Evolutionary conservation across 2,329 filamentous ascomycete genomes (phyloP), one percentile per base, ranked within the genome.

Genomic region (Aspergillus nomiae): DNA sequence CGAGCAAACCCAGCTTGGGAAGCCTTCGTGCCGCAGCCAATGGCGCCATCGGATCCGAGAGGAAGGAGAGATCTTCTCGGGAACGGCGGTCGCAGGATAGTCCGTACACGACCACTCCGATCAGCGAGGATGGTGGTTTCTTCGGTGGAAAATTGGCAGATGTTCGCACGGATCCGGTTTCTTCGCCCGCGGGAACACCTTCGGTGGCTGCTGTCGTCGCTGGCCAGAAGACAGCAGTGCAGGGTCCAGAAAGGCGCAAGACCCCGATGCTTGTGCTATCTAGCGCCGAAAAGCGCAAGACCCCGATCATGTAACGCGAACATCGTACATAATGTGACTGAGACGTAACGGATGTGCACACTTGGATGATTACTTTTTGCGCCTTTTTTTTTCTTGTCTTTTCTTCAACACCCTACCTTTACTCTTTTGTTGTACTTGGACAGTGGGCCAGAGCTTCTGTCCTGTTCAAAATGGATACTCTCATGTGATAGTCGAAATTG

Each of bases 201-300:
- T 78, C 77, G 5, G 73, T 78, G 58, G 77, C 77, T 69, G 73
- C 77, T 65, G 74, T 78, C 66, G 77, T 79, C 65, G 77, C 77
- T 60, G 74, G 88, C 74, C 82, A 80, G 85, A 88, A 78, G 79
- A 86, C 66, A 84, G 88, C 65, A 71, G 81, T 81, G 48, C 78
- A 80, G 58, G 84, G 86, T 67, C 76, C 77, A 48, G 84, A 85
- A 63, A 88, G 92, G 79, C 92, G 92, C 80, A 94, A 90, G 83
- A 91, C 90, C 70, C 90, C 92, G 59, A 90, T 93, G 84, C 87
- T 97, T 74, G 90, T 97, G 69, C 86, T 97, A 69, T 94, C 91
- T 69, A 94, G 89, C 77, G 90, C 89, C 66, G 93, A 96, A 83
- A 97, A 96, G 87, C 91, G 93, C 78, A 96, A 92, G 85, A 90